phyloP scores from a whole-genome alignment of 2,329 filamentous ascomycete species.

The Penicillium italicum region DNA sequence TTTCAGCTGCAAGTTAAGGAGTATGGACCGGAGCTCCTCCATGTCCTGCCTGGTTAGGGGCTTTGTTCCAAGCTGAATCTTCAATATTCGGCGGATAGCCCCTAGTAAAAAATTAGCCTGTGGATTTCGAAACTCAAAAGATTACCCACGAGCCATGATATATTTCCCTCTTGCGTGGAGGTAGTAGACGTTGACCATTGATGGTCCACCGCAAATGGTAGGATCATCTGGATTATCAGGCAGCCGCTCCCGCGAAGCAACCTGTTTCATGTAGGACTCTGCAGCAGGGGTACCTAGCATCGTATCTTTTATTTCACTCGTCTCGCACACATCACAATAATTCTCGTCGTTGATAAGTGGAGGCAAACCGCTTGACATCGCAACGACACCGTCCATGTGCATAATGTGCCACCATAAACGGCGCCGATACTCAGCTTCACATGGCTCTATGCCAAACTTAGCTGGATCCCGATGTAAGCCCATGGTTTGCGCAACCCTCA shows the following conservation, averaged over 20 bases:
- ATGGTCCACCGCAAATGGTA: constrained; percentile 38
- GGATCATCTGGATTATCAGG: constrained; percentile 44
- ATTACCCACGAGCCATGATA: constrained; percentile 43
- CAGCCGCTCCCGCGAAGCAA: constrained; percentile 31
- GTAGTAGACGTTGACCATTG: constrained; percentile 45
- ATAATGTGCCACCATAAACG: constrained; percentile 51
- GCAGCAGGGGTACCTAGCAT: constrained; percentile 39
- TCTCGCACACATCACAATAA: constrained; percentile 48
- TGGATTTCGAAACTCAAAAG: neutral
- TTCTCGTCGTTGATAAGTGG: constrained; percentile 47
- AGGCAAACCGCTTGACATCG: constrained; percentile 49
- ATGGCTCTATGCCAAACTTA: constrained; percentile 45
- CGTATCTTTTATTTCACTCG: constrained; percentile 48
- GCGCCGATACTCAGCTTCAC: constrained; percentile 45
- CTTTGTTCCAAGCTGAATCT: constrained; percentile 45
- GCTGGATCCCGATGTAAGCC: constrained; percentile 49
- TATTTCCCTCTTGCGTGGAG: constrained; percentile 45
- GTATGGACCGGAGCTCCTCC: constrained; percentile 42
- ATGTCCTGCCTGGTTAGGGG: constrained; percentile 44
- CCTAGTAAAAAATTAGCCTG: constrained; percentile 24
- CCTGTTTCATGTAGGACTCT: constrained; percentile 35
- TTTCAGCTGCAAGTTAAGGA: constrained; percentile 41
- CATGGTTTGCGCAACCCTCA: constrained; percentile 49
- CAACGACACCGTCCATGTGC: constrained; percentile 49
- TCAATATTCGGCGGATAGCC: constrained; percentile 43